A percentile compares a stretch with the other conserved stretches of the same genome.
phyloP scores from a whole-genome alignment of 495 filamentous ascomycete genomes.

The Chaetomium cochliodes region DNA sequence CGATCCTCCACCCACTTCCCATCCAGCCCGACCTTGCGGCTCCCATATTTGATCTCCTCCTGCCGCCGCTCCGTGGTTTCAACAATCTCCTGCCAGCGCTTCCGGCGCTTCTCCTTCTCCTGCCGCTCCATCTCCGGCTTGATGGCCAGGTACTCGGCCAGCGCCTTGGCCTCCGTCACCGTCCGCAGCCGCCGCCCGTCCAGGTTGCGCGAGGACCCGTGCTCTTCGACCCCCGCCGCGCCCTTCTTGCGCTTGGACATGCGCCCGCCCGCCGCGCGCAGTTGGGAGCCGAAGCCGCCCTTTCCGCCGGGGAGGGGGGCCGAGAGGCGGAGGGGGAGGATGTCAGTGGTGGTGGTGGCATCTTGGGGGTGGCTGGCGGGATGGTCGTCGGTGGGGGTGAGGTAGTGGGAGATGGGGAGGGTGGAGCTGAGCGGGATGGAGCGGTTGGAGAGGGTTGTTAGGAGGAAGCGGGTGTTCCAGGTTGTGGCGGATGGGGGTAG shows the following conservation, averaged over 20 bases:
- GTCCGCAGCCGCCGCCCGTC: conserved; percentile 89
- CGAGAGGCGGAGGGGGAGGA: conserved; percentile 79
- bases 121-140: conserved; percentile 96
- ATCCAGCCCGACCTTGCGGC: conserved; percentile 65
- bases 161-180: conserved; percentile 87
- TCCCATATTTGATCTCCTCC: conserved; percentile 71
- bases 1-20: conserved; percentile 93
- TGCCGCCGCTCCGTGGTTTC: conserved; percentile 76
- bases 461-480: conserved; percentile 54
- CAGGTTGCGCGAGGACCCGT: conserved; percentile 86
- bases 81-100: conserved; percentile 81
- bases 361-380: conserved; percentile 26
- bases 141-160: conserved; percentile 91
- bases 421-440: conserved; percentile 53
- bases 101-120: conserved; percentile 78
- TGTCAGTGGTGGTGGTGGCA: conserved; percentile 43
- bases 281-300: conserved; percentile 94
- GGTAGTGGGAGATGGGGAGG: conserved; percentile 53
- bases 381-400: conserved; percentile 25
- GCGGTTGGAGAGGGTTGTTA: conserved; percentile 81
- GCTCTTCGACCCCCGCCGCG: conserved; percentile 61
- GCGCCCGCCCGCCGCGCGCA: conserved; percentile 93
- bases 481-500: conserved; percentile 52
- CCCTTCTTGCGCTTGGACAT: conserved; percentile 91
- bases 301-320: conserved; percentile 82